These are phyloP conservation scores for Hemerocallis citrina DNA, from an alignment of 106 monocot species.

Conservation along the genomic window DNA sequence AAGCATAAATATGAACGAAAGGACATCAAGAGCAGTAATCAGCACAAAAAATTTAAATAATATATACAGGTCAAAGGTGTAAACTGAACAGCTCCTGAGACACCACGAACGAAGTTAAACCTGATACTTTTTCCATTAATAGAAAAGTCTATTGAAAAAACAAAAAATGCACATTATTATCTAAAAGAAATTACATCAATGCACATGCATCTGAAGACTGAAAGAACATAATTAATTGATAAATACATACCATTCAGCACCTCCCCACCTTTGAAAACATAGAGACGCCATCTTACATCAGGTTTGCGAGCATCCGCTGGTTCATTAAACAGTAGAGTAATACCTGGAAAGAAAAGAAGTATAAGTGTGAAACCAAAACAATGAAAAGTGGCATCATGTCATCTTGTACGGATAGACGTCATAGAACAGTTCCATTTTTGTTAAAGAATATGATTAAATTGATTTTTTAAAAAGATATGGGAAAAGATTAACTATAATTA, in stretches of 20 bases:
- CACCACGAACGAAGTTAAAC: background rate
- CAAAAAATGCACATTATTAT: background rate
- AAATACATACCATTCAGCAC: conserved; percentile 63
- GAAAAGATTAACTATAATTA: background rate
- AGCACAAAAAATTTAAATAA: background rate
- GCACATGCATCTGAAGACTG: background rate
- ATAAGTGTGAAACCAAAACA: background rate
- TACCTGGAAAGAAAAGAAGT: conserved; percentile 28
- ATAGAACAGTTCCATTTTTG: too few species aligned
- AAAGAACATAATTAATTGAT: background rate
- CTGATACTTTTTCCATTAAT: background rate
- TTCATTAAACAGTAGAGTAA: conserved; percentile 72
- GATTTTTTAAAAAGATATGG: background rate
- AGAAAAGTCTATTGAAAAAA: background rate
- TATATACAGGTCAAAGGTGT: background rate
- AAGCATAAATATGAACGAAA: background rate
- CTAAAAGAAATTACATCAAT: background rate
- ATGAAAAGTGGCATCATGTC: background rate
- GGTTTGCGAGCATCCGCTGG: conserved; percentile 82
- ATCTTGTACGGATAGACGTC: background rate
- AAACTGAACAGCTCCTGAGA: background rate
- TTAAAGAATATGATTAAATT: too few species aligned
- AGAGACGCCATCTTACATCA: conserved; percentile 80
- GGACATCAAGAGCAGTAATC: background rate
- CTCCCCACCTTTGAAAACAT: conserved; percentile 93